These are phyloP conservation scores for Dioscorea cayenensis DNA, from an alignment of 116 monocot species.

Conservation along the genomic window DNA sequence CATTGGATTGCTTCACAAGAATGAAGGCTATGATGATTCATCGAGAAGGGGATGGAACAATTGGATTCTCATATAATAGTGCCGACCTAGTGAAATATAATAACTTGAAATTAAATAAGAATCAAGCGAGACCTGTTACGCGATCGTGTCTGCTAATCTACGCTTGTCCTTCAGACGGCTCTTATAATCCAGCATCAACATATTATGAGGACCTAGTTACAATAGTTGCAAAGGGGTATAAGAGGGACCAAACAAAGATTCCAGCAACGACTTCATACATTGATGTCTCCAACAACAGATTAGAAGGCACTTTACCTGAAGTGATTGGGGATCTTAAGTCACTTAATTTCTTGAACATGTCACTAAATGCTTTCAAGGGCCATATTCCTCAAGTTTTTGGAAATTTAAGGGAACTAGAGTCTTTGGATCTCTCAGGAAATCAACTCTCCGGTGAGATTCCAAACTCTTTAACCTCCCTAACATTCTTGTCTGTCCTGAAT, in stretches of 20 bases:
- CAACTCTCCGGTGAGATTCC: slow-evolving; percentile 9
- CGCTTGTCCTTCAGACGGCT: no score
- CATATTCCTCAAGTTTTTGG: slow-evolving; percentile 36
- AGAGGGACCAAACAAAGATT: slow-evolving; percentile 19
- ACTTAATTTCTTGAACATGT: slow-evolving; percentile 36
- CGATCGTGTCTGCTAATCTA: no score
- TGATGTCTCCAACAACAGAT: slow-evolving; percentile 50
- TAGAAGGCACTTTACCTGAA: slow-evolving; percentile 36
- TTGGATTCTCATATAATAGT: no score
- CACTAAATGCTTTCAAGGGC: slow-evolving; percentile 33
- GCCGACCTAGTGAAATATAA: no score
- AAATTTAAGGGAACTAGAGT: slow-evolving; percentile 38
- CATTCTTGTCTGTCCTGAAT: slow-evolving; percentile 55
- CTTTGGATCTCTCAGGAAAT: slow-evolving; percentile 41
- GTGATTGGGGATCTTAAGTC: slow-evolving; percentile 28
- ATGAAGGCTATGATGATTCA: slow-evolving; percentile 32
- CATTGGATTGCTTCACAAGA: no score
- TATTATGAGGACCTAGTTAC: slow-evolving; percentile 13
- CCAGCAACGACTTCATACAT: slow-evolving; percentile 34
- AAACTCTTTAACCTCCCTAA: slow-evolving; percentile 22
- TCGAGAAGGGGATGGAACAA: no score
- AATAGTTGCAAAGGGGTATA: slow-evolving; percentile 32
- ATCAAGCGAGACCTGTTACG: no score
- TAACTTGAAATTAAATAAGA: no score
- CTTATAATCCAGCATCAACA: no score